These are phyloP conservation scores for Neurospora hispaniola DNA, from an alignment of 495 filamentous ascomycete species.

Conservation along the genomic window DNA sequence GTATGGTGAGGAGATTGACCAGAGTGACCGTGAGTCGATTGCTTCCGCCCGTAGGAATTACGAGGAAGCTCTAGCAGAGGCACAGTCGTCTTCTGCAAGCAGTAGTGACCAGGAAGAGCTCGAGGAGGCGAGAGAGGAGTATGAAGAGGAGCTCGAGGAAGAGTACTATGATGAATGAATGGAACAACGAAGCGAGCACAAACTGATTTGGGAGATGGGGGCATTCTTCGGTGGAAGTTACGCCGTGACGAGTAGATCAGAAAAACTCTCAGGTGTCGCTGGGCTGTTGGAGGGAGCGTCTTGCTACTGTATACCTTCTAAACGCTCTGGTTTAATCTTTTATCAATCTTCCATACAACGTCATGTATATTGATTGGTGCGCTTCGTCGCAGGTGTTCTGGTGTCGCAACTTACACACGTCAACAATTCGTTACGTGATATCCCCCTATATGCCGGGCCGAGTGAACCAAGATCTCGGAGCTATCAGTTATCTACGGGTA, in stretches of 20 bases:
- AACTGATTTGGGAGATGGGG: background rate
- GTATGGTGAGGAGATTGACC: constrained; percentile 28
- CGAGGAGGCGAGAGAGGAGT: constrained; percentile 34
- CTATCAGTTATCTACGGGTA: background rate
- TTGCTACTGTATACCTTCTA: background rate
- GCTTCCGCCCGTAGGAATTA: constrained; percentile 27
- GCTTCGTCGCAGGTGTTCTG: background rate
- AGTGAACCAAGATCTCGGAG: background rate
- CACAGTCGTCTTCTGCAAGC: constrained; percentile 25
- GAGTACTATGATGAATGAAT: constrained; percentile 32
- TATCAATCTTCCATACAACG: too few relatives aligned
- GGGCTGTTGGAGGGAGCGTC: background rate
- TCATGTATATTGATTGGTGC: too few relatives aligned
- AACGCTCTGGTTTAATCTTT: background rate
- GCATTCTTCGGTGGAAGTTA: background rate
- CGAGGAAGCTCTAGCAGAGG: constrained; percentile 27
- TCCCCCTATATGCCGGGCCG: background rate
- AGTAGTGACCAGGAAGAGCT: constrained; percentile 34
- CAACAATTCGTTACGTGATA: background rate
- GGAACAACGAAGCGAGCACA: background rate
- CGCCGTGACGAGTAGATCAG: background rate
- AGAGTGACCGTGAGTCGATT: constrained; percentile 31
- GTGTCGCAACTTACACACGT: background rate
- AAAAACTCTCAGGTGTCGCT: background rate
- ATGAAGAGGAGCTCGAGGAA: constrained; percentile 39